These are phyloP conservation scores for Amorphotheca resinae DNA, from an alignment of 495 filamentous ascomycete species.

Conservation along the genomic window DNA sequence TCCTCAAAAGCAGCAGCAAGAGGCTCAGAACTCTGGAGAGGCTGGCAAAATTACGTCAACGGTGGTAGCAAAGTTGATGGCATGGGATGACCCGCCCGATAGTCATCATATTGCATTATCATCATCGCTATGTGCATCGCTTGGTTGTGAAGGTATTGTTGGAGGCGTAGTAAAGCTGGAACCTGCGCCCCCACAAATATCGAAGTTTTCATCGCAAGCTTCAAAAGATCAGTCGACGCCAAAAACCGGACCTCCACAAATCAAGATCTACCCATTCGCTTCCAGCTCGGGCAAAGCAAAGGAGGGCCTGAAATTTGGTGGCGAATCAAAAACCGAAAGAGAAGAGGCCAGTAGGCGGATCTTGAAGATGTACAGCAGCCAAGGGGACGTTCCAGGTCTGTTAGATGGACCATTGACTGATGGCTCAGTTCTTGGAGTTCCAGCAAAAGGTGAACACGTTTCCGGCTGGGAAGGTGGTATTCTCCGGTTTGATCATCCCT, in stretches of 20 bases:
- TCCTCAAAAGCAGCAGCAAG: slow-evolving; percentile 54
- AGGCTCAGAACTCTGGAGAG: slow-evolving; percentile 39
- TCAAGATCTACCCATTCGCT: slow-evolving; percentile 74
- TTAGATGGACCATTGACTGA: slow-evolving; percentile 84
- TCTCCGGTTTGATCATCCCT: slow-evolving; percentile 48
- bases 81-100: slow-evolving; percentile 83
- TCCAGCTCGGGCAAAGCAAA: slow-evolving; percentile 36
- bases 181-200: slow-evolving; percentile 39
- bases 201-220: slow-evolving; percentile 25
- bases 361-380: slow-evolving; percentile 37
- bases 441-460: slow-evolving; percentile 26
- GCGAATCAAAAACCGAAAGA: slow-evolving; percentile 63
- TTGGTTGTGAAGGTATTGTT: slow-evolving; percentile 59
- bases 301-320: slow-evolving; percentile 73
- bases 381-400: slow-evolving; percentile 44
- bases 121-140: slow-evolving; percentile 53
- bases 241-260: slow-evolving; percentile 21
- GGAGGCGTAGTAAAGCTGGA: slow-evolving; percentile 84
- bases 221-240: slow-evolving; percentile 36
- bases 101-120: slow-evolving; percentile 67
- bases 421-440: slow-evolving; percentile 56
- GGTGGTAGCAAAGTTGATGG: slow-evolving; percentile 58
- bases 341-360: slow-evolving; percentile 52
- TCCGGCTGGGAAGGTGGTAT: slow-evolving; percentile 63
- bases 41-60: slow-evolving; percentile 50